A percentile compares a stretch with the other conserved stretches of the same genome.
phyloP scores from a whole-genome alignment of 495 filamentous ascomycete genomes.

The Massariosphaeria phaeospora region DNA sequence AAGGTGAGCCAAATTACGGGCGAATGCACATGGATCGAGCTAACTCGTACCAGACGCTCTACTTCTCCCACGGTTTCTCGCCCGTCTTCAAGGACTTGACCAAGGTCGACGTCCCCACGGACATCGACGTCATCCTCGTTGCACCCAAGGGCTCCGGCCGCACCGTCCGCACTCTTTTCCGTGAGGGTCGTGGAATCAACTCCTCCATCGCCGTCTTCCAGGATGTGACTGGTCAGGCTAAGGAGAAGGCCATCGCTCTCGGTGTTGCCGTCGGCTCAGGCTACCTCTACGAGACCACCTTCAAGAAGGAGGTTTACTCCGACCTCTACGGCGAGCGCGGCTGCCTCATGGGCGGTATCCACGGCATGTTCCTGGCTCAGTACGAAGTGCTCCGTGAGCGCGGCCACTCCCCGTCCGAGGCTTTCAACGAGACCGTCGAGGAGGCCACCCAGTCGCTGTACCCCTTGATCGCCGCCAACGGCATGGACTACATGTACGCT shows the following conservation, averaged over 20 bases:
- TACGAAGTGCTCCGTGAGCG: conserved; percentile 99
- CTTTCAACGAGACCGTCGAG: conserved; percentile 99
- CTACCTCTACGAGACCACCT: conserved; percentile 99
- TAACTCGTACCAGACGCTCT: conserved; percentile 67
- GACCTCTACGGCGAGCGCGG: conserved; percentile 99
- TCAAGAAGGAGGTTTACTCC: conserved; percentile 99
- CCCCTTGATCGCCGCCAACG: conserved; percentile 90
- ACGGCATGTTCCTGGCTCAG: conserved; percentile 99
- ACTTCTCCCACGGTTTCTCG: conserved; percentile 99
- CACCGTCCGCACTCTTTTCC: conserved; percentile 96
- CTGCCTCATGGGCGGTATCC: conserved; percentile 99
- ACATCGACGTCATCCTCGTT: conserved; percentile 98
- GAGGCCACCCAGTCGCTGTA: conserved; percentile 97
- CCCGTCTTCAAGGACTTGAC: conserved; percentile 99
- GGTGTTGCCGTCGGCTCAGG: conserved; percentile 93
- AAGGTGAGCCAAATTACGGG: conserved; percentile 55
- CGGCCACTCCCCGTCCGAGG: conserved; percentile 94
- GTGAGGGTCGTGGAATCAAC: conserved; percentile 98
- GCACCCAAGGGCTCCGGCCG: conserved; percentile 98
- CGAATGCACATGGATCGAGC: not conserved
- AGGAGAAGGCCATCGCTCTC: conserved; percentile 96
- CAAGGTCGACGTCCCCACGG: conserved; percentile 91
- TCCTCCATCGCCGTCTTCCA: conserved; percentile 97
- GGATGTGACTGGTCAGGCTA: conserved; percentile 94
- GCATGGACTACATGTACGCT: conserved; percentile 99